Conservation (phyloP, 2,329 filamentous ascomycete species). For the Monilinia vaccinii-corymbosi region DNA sequence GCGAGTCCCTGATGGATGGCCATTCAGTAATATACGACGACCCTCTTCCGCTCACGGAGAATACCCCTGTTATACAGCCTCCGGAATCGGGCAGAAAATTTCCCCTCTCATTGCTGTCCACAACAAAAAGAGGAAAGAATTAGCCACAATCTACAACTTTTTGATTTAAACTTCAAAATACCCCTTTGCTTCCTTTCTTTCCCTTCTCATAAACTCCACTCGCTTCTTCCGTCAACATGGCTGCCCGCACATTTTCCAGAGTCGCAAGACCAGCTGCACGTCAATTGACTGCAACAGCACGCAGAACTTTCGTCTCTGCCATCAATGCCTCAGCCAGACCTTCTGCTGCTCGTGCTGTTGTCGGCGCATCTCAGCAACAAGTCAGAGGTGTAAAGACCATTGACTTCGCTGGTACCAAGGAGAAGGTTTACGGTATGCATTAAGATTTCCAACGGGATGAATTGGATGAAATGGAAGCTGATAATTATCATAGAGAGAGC, state of each 20-base stretch:
- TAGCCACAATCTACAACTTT: conserved; percentile 5
- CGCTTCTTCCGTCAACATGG: conserved; percentile 47
- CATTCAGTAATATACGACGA: no score
- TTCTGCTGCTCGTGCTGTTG: conserved; percentile 39
- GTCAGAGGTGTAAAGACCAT: conserved; percentile 93
- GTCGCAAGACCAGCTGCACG: conserved; percentile 55
- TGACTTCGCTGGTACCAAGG: conserved; percentile 89
- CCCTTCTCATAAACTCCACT: conserved; percentile 15
- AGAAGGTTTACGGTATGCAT: conserved; percentile 78
- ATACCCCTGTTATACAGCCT: conserved; percentile 4
- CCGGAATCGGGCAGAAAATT: conserved; percentile 5
- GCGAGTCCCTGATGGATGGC: no score
- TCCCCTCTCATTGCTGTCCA: neutral
- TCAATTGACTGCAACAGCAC: conserved; percentile 52
- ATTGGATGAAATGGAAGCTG: conserved; percentile 14
- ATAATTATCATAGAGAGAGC: conserved; percentile 62
- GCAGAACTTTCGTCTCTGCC: conserved; percentile 54
- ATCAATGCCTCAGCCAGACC: conserved; percentile 46
- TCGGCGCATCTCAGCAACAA: conserved; percentile 39
- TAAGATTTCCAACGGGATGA: neutral
- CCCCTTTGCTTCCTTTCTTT: conserved; percentile 1
- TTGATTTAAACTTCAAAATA: conserved; percentile 9
- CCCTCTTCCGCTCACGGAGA: neutral
- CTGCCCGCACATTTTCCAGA: conserved; percentile 65
- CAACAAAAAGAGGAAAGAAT: conserved; percentile 6